Evolutionary conservation across 1,139 yeast species (phyloP).

Genomic region (Zhuliangozyma blackwelliae): DNA sequence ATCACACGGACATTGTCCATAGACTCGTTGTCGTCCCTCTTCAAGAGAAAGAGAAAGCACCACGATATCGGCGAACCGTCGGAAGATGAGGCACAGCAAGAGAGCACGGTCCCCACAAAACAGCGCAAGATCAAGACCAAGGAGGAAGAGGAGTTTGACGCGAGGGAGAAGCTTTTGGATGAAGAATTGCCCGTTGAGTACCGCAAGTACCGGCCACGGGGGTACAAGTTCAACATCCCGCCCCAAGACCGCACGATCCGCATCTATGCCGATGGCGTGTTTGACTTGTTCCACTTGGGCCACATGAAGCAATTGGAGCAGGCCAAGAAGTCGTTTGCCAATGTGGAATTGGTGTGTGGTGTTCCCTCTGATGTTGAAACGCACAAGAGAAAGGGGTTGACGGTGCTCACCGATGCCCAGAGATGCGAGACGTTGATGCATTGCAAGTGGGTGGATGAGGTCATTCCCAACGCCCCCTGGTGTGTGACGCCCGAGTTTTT

Average conservation of each 20-base stretch:
- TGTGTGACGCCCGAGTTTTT: conserved; percentile 81
- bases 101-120: conserved; percentile 13
- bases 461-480: conserved; percentile 94
- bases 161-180: conserved; percentile 52
- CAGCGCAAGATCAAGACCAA: conserved; percentile 25
- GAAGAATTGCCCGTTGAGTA: conserved; percentile 58
- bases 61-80: conserved; percentile 7
- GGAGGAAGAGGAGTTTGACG: conserved; percentile 38
- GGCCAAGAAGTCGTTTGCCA: conserved; percentile 87
- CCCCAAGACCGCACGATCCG: conserved; percentile 84
- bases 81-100: conserved; percentile 16
- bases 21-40: conserved; percentile 37
- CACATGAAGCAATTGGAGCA: conserved; percentile 98
- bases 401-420: conserved; percentile 84
- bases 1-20: conserved; percentile 37
- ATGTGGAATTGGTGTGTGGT: conserved; percentile 83
- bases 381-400: conserved; percentile 87
- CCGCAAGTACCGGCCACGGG: conserved; percentile 67
- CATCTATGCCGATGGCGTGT: conserved; percentile 95
- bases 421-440: conserved; percentile 84
- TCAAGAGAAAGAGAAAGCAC: conserved; percentile 25
- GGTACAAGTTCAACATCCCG: conserved; percentile 71
- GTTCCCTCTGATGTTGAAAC: conserved; percentile 88
- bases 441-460: conserved; percentile 97
- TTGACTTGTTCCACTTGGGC: conserved; percentile 92